Evolutionary conservation across 345 rosid genomes (phyloP).

Genomic region (Eucalyptus grandis): DNA sequence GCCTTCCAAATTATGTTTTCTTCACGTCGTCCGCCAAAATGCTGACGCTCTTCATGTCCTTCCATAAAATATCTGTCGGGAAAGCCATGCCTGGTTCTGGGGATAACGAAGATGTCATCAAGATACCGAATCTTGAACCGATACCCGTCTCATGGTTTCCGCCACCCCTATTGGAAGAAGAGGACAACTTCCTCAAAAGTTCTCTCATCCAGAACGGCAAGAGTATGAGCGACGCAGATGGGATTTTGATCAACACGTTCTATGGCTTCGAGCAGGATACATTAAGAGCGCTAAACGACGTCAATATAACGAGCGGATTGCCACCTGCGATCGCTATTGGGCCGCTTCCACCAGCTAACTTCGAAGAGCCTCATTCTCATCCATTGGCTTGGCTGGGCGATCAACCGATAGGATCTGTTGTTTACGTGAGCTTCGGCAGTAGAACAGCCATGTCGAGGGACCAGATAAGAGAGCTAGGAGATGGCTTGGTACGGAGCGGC

Average conservation of each 20-base stretch:
- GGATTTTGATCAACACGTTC: constrained; percentile 26
- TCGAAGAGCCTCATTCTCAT: background rate
- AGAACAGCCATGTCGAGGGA: constrained; percentile 11
- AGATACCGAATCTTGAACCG: constrained; percentile 13
- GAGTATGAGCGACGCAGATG: background rate
- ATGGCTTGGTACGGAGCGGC: constrained; percentile 15
- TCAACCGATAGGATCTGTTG: constrained; percentile 11
- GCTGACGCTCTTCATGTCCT: constrained; percentile 15
- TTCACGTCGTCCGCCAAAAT: constrained; percentile 33
- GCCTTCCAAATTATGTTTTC: constrained; percentile 18
- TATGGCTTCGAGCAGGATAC: constrained; percentile 13
- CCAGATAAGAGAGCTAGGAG: constrained; percentile 23
- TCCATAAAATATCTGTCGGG: background rate
- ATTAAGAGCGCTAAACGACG: background rate
- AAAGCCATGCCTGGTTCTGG: background rate
- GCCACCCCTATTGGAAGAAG: background rate
- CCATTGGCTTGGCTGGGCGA: constrained; percentile 22
- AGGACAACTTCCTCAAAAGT: background rate
- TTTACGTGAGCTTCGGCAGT: constrained; percentile 33
- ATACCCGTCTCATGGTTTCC: constrained; percentile 17
- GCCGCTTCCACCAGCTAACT: background rate
- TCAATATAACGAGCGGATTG: background rate
- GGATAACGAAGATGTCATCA: background rate
- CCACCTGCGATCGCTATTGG: constrained; percentile 11
- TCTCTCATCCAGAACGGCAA: background rate